These are phyloP conservation scores for Hymenoscyphus repandus DNA, from an alignment of 2,329 filamentous ascomycete species.

Conservation along the genomic window DNA sequence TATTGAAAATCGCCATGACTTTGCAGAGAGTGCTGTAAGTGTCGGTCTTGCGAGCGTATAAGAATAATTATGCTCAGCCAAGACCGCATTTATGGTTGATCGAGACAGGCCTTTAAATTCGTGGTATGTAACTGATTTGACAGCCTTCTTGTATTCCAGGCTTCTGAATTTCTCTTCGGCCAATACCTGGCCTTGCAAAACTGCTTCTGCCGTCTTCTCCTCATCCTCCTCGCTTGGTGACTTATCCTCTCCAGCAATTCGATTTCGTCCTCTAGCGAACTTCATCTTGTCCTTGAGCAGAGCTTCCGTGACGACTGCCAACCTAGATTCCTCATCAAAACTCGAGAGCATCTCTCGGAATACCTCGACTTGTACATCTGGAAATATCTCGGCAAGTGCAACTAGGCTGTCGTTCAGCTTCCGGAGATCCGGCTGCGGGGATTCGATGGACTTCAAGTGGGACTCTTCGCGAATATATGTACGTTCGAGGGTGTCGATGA, in stretches of 20 bases:
- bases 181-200: slow-evolving; percentile 38
- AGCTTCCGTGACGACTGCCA: slow-evolving; percentile 72
- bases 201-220: slow-evolving; percentile 3
- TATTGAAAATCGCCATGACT: slow-evolving; percentile 73
- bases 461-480: slow-evolving; percentile 51
- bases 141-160: slow-evolving; percentile 62
- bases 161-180: slow-evolving; percentile 63
- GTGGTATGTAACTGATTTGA: slow-evolving; percentile 60
- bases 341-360: slow-evolving; percentile 75
- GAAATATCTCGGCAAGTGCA: slow-evolving; percentile 67
- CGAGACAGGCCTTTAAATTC: slow-evolving; percentile 72
- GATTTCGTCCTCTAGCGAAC: slow-evolving; percentile 67
- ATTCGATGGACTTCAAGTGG: slow-evolving; percentile 42
- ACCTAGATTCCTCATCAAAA: slow-evolving; percentile 69
- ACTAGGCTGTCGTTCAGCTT: slow-evolving; percentile 67
- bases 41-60: slow-evolving; percentile 68
- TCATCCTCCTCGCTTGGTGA: slow-evolving; percentile 27
- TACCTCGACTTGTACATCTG: slow-evolving; percentile 75
- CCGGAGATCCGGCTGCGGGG: slow-evolving; percentile 56
- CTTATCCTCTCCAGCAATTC: slow-evolving; percentile 36
- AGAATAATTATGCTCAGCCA: slow-evolving; percentile 75
- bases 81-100: slow-evolving; percentile 70
- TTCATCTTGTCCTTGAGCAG: slow-evolving; percentile 66
- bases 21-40: slow-evolving; percentile 62
- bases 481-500: slow-evolving; percentile 7